Conservation (phyloP, 148 eudicot genomes). For the Rhododendron simsii region DNA sequence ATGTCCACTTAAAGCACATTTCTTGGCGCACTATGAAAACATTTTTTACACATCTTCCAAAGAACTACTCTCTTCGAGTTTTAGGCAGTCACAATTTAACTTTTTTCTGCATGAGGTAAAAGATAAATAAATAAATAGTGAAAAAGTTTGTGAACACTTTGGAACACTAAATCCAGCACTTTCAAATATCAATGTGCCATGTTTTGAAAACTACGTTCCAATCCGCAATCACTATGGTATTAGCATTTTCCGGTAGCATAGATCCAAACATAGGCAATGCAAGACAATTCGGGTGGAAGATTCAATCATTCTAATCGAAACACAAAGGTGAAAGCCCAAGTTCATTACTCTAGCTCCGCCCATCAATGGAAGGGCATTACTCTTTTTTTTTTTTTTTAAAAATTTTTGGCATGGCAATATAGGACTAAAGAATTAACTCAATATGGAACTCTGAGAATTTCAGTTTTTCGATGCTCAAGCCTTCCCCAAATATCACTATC, state of each 20-base stretch:
- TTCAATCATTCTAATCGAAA: neutral
- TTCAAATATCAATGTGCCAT: neutral
- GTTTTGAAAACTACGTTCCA: neutral
- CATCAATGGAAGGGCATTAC: neutral
- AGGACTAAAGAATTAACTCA: neutral
- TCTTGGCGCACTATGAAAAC: neutral
- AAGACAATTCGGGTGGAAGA: neutral
- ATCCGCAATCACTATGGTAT: neutral
- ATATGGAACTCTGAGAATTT: neutral
- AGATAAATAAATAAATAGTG: neutral
- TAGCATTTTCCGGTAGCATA: neutral
- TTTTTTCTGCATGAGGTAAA: neutral
- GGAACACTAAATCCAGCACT: neutral
- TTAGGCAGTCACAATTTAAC: neutral
- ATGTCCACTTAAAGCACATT: neutral
- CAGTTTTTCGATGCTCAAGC: neutral
- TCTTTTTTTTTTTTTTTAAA: too few species aligned
- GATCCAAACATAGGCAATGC: neutral
- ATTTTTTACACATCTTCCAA: neutral
- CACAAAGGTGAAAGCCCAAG: neutral
- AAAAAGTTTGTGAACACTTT: neutral
- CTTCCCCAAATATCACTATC: neutral
- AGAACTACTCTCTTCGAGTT: neutral
- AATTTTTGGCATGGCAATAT: neutral
- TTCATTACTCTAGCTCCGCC: neutral